Conservation (phyloP, 208 protist species). For the Angomonas desouzai region DNA sequence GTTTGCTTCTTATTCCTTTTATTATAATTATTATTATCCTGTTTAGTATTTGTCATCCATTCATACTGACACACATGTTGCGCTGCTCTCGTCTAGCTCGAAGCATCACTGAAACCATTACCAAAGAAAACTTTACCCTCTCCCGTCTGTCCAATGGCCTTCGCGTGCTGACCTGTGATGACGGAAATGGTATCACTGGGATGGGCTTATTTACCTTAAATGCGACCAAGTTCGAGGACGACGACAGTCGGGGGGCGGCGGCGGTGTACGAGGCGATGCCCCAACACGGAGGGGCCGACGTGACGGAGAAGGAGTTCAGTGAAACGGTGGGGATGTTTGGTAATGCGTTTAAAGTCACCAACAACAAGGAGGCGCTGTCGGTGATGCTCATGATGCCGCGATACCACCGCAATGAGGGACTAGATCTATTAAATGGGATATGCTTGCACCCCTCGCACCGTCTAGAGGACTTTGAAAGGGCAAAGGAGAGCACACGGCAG, state of each 20-base stretch:
- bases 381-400: constrained; percentile 78
- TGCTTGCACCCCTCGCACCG: constrained; percentile 64
- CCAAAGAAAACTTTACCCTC: constrained; percentile 64
- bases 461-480: constrained; percentile 58
- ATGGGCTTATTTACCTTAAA: constrained; percentile 86
- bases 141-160: constrained; percentile 75
- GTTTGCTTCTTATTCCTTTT: constrained; percentile 1
- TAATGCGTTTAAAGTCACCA: constrained; percentile 78
- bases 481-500: constrained; percentile 56
- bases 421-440: constrained; percentile 78
- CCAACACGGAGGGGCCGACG: constrained; percentile 56
- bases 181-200: constrained; percentile 75
- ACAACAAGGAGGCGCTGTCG: constrained; percentile 83
- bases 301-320: constrained; percentile 49
- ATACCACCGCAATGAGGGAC: constrained; percentile 70
- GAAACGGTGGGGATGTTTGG: constrained; percentile 62
- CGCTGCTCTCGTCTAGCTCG: constrained; percentile 25
- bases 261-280: constrained; percentile 79
- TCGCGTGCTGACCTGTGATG: constrained; percentile 81
- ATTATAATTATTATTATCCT: constrained; percentile 13
- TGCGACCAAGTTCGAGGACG: constrained; percentile 79
- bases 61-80: constrained; percentile 46
- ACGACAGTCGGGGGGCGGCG: constrained; percentile 42
- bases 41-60: constrained; percentile 3
- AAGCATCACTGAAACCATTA: constrained; percentile 41